phyloP scores from a whole-genome alignment of 2,329 filamentous ascomycete species.

The Botrytis elliptica region DNA sequence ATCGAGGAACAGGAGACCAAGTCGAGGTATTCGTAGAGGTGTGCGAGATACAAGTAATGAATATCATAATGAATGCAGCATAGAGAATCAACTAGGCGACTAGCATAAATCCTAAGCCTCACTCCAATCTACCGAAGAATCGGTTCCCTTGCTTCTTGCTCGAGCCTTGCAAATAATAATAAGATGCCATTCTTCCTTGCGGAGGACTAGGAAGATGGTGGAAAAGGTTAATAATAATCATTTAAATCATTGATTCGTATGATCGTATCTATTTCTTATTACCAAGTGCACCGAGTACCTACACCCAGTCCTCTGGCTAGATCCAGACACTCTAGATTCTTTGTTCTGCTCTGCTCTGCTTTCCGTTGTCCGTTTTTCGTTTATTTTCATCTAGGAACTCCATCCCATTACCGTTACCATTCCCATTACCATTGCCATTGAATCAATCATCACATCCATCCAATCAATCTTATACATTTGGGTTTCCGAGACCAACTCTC shows the following conservation, averaged over 20 bases:
- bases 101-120: constrained; percentile 3
- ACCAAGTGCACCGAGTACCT: no score
- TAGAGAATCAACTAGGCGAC: no score
- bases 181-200: not conserved
- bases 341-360: no score
- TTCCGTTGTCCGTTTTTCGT: not conserved
- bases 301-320: no score
- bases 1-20: no score
- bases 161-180: not conserved
- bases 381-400: not conserved
- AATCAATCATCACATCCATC: no score
- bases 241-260: not conserved
- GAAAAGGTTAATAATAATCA: no score
- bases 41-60: no score
- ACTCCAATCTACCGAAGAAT: not conserved
- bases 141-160: not conserved
- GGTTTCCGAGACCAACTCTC: not conserved
- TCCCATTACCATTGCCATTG: not conserved
- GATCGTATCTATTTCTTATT: not conserved
- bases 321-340: not conserved
- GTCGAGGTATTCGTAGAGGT: no score
- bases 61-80: not conserved
- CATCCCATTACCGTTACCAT: not conserved
- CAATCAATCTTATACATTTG: not conserved
- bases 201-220: no score